Conservation (phyloP, 2,329 filamentous ascomycete genomes). For the Aspergillus sclerotialis region DNA sequence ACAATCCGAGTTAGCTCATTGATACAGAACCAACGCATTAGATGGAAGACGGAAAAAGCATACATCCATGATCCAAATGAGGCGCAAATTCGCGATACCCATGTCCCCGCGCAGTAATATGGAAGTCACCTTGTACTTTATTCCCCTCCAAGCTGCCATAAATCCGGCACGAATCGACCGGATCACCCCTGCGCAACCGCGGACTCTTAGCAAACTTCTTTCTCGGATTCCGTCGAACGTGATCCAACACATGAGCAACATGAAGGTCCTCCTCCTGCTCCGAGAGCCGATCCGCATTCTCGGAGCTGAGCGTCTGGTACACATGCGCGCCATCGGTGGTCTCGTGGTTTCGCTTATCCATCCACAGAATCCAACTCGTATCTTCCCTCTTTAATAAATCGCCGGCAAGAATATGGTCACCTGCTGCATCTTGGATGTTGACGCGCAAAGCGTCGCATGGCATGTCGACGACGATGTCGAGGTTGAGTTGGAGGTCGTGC, state of each 20-base stretch:
- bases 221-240: slow-evolving; percentile 60
- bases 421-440: slow-evolving; percentile 93
- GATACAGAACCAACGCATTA: neutral
- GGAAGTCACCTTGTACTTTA: slow-evolving; percentile 96
- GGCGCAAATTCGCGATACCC: slow-evolving; percentile 78
- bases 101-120: slow-evolving; percentile 90
- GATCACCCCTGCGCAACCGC: slow-evolving; percentile 47
- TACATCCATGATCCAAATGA: slow-evolving; percentile 77
- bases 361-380: slow-evolving; percentile 79
- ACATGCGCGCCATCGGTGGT: slow-evolving; percentile 55
- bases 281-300: slow-evolving; percentile 48
- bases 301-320: slow-evolving; percentile 50
- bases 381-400: slow-evolving; percentile 65
- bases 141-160: slow-evolving; percentile 88
- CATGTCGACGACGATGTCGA: slow-evolving; percentile 91
- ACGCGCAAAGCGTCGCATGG: slow-evolving; percentile 79
- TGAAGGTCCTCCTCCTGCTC: slow-evolving; percentile 65
- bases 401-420: slow-evolving; percentile 82
- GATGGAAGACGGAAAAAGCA: slow-evolving; percentile 25
- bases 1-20: slow-evolving; percentile 1
- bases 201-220: slow-evolving; percentile 68
- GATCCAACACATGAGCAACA: slow-evolving; percentile 81
- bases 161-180: slow-evolving; percentile 73
- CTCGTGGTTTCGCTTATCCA: slow-evolving; percentile 55
- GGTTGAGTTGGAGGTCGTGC: slow-evolving; percentile 84